Conservation (phyloP, 177 flowering plant species). For the Vitis hybrid region DNA sequence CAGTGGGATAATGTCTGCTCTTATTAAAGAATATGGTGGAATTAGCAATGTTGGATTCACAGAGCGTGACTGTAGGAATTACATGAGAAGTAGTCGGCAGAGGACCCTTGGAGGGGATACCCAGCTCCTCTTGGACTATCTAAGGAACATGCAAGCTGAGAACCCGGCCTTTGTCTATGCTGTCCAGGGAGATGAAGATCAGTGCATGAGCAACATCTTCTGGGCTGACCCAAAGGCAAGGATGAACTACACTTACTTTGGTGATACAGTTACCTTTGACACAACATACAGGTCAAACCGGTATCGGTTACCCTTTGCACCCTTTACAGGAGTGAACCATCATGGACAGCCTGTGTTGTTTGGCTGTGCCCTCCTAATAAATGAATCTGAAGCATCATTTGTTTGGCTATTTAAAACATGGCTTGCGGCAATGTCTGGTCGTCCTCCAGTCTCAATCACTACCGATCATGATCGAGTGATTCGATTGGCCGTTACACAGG, state of each 20-base stretch:
- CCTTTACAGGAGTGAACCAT: conserved; percentile 40
- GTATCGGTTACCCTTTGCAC: conserved; percentile 29
- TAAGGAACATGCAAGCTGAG: conserved; percentile 28
- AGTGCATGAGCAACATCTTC: conserved; percentile 27
- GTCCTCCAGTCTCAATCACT: conserved; percentile 31
- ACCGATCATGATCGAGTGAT: conserved; percentile 35
- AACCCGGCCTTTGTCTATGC: conserved; percentile 38
- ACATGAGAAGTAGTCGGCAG: conserved; percentile 26
- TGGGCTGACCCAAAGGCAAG: conserved; percentile 38
- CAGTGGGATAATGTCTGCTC: conserved; percentile 27
- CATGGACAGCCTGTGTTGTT: conserved; percentile 35
- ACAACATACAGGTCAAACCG: conserved; percentile 26
- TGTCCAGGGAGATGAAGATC: conserved; percentile 29
- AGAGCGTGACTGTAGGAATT: conserved; percentile 22
- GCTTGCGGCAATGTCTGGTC: conserved; percentile 38
- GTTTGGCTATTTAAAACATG: conserved; percentile 38
- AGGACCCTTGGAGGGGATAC: conserved; percentile 28
- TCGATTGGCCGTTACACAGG: conserved; percentile 24
- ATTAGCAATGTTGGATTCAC: conserved; percentile 26
- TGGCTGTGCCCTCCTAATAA: conserved; percentile 34
- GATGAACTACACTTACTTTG: conserved; percentile 32
- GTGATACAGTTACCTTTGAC: conserved; percentile 35
- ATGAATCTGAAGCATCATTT: conserved; percentile 31
- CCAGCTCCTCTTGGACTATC: conserved; percentile 29
- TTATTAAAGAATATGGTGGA: conserved; percentile 21